Conservation (phyloP, 345 rosid species). For the Capsella bursapastoris region DNA sequence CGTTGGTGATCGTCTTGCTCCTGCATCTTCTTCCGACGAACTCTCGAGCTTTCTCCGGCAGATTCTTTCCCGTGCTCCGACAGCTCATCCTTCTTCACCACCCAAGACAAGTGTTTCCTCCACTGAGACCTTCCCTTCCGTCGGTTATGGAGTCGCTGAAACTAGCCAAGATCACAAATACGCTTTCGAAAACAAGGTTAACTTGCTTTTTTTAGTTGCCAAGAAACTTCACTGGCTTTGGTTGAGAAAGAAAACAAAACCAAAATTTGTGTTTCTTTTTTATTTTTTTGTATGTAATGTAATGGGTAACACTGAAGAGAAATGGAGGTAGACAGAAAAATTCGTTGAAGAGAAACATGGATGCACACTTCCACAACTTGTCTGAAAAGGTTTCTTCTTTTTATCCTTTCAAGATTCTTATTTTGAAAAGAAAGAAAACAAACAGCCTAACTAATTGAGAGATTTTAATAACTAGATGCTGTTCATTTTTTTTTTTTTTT, state of each 20-base stretch:
- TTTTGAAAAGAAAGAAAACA: background rate
- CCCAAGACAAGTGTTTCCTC: conserved; percentile 19
- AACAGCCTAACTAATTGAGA: background rate
- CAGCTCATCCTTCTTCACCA: conserved; percentile 26
- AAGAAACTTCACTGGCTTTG: conserved; percentile 3
- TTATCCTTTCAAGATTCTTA: conserved; percentile 14
- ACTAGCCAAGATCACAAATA: background rate
- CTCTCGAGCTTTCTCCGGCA: conserved; percentile 69
- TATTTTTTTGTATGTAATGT: background rate
- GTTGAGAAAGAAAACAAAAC: background rate
- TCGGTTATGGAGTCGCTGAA: conserved; percentile 12
- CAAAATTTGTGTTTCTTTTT: background rate
- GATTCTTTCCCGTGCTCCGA: conserved; percentile 50
- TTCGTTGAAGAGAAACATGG: conserved; percentile 71
- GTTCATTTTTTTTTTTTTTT: background rate
- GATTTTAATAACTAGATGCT: background rate
- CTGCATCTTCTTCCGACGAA: conserved; percentile 56
- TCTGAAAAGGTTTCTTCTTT: conserved; percentile 68
- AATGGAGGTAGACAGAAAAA: conserved; percentile 45
- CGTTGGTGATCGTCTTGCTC: conserved; percentile 27
- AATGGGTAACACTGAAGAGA: conserved; percentile 33
- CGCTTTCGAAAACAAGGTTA: conserved; percentile 29
- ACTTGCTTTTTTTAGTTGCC: background rate
- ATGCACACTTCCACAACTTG: conserved; percentile 75
- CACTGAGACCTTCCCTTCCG: conserved; percentile 16